Percentiles rank a stretch among this genome's conserved stretches.
Conservation (phyloP, 2,329 filamentous ascomycete species). For the Penicillium expansum region DNA sequence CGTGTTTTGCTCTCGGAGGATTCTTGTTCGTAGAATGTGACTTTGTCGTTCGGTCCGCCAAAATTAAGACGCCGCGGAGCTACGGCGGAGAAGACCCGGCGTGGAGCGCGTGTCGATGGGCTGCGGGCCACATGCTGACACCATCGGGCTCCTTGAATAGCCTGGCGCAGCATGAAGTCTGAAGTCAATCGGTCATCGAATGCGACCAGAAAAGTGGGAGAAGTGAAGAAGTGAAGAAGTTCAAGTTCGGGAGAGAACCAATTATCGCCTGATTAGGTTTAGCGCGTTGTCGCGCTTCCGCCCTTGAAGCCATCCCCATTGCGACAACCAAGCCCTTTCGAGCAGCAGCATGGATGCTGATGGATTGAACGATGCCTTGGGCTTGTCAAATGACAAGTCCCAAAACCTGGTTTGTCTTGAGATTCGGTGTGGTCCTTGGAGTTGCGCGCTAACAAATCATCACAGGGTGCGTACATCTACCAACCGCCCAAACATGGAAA, state of each 20-base stretch:
- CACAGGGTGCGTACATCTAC: constrained; percentile 63
- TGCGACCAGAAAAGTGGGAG: constrained; percentile 6
- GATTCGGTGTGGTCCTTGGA: neutral
- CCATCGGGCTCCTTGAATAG: constrained; percentile 44
- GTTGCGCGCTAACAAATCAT: constrained; percentile 20
- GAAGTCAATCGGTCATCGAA: constrained; percentile 35
- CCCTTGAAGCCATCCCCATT: constrained; percentile 22
- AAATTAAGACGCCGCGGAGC: constrained; percentile 31
- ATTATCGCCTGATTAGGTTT: constrained; percentile 32
- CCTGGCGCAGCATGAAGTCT: constrained; percentile 46
- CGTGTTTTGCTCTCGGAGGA: constrained; percentile 36
- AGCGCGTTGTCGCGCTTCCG: constrained; percentile 25
- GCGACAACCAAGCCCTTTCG: constrained; percentile 10
- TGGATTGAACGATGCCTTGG: constrained; percentile 24
- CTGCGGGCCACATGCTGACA: constrained; percentile 42
- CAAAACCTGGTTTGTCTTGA: constrained; percentile 29
- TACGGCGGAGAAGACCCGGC: constrained; percentile 34
- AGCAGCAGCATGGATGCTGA: constrained; percentile 20
- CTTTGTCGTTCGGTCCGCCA: constrained; percentile 41
- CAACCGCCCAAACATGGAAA: constrained; percentile 49
- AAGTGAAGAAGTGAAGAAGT: constrained; percentile 19
- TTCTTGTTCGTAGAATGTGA: constrained; percentile 46
- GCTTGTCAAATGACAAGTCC: constrained; percentile 28
- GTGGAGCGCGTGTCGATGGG: constrained; percentile 28
- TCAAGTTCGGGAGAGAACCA: constrained; percentile 26